These are phyloP conservation scores for Rhodofomes roseus DNA, from an alignment of 1,284 basidiomycete genomes.

Conservation along the genomic window DNA sequence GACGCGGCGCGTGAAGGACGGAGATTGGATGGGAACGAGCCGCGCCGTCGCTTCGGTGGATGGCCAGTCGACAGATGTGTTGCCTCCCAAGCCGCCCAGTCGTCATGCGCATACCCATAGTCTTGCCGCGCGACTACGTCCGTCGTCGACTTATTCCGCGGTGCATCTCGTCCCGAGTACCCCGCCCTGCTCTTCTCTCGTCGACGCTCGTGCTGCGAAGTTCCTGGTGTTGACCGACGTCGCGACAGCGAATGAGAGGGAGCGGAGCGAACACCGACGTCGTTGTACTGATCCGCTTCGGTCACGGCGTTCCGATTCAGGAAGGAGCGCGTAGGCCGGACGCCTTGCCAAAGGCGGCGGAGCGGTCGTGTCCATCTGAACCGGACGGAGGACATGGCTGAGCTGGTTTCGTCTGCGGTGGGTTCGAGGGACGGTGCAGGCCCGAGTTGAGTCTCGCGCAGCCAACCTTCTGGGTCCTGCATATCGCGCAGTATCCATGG, in stretches of 20 bases:
- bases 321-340: conserved; percentile 35
- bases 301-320: conserved; percentile 20
- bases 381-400: conserved; percentile 64
- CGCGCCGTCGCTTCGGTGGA: conserved; percentile 9
- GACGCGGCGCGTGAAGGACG: conserved; percentile 16
- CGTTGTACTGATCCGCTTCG: conserved; percentile 22
- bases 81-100: conserved; percentile 14
- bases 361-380: conserved; percentile 43
- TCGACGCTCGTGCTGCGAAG: conserved; percentile 5
- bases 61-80: not conserved
- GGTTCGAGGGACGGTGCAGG: conserved; percentile 61
- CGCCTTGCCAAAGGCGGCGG: conserved; percentile 41
- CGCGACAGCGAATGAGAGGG: conserved; percentile 19
- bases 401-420: conserved; percentile 77
- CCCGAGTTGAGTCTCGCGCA: conserved; percentile 68
- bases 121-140: conserved; percentile 16
- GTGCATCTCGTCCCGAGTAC: conserved; percentile 9
- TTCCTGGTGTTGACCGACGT: conserved; percentile 16
- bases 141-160: conserved; percentile 23
- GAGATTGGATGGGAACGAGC: conserved; percentile 15
- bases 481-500: conserved; percentile 82
- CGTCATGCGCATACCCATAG: conserved; percentile 13
- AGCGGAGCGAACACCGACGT: conserved; percentile 30
- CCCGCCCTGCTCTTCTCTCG: conserved; percentile 23
- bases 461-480: conserved; percentile 72